Conservation (phyloP, 306 rosid species). For the Rubus parviflorus region DNA sequence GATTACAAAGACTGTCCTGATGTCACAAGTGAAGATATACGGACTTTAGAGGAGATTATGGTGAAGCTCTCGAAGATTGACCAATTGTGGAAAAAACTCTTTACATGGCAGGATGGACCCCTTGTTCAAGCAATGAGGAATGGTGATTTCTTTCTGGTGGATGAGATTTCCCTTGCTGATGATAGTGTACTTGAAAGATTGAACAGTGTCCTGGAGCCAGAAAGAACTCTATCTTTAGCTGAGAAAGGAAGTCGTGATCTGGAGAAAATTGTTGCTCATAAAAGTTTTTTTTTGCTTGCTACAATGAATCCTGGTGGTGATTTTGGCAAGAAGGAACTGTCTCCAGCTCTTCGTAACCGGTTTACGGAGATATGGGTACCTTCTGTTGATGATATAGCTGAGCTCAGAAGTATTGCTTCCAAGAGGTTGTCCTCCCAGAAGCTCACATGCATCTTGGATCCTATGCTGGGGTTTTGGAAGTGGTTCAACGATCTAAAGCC, state of each 20-base stretch:
- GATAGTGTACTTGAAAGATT: conserved; percentile 98
- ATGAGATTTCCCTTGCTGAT: conserved; percentile 96
- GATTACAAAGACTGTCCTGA: conserved; percentile 44
- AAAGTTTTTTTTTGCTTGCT: conserved; percentile 76
- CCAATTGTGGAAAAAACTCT: conserved; percentile 82
- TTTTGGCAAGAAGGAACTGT: conserved; percentile 88
- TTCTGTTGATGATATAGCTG: conserved; percentile 61
- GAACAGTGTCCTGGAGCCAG: conserved; percentile 94
- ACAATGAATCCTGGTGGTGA: conserved; percentile 99
- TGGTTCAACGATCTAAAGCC: conserved; percentile 72
- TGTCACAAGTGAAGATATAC: conserved; percentile 42
- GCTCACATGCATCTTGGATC: conserved; percentile 49
- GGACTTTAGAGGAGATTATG: conserved; percentile 41
- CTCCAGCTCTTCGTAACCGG: conserved; percentile 90
- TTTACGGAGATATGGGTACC: conserved; percentile 99
- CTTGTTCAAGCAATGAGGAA: conserved; percentile 84
- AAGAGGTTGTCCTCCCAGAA: conserved; percentile 57
- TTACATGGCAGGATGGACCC: conserved; percentile 95
- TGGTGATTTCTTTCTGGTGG: conserved; percentile 85
- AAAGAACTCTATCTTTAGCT: conserved; percentile 84
- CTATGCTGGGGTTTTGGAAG: conserved; percentile 82
- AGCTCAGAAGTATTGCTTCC: conserved; percentile 65
- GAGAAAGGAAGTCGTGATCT: conserved; percentile 87
- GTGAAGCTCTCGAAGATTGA: conserved; percentile 54
- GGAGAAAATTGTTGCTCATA: conserved; percentile 68